Base-by-base conservation (phyloP, 139 green algal genomes). In the Marvania coccoides region DNA sequence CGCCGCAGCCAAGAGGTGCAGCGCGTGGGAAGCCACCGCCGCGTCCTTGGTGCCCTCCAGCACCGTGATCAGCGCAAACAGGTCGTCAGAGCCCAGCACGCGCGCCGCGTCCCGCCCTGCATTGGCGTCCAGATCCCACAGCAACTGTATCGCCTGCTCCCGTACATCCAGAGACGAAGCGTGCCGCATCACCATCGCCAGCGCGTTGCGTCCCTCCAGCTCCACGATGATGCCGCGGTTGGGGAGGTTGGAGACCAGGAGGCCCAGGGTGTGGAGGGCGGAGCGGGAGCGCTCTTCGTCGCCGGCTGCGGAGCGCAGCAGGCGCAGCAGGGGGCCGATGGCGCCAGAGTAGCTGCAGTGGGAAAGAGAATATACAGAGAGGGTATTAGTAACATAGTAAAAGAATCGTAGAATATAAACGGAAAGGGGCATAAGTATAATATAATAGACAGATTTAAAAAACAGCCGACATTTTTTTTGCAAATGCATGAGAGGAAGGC, bases 271-370 rank as follows among this genome's bases (percentile, higher is more conserved):
- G 47, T 67, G 56, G 42, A 78, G 58, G 31, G 58, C 58, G 29
- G 71, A 28, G 12, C 38, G 58, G 56, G 60, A 54, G 23, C 58
- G 45, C 1, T 14, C 47, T 14, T 78, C 58, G 62, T 79, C 37
- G 38, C 48, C 46, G 46, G 59, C 63, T 5, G 56, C 30, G 42
- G 46, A 37, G 1, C 55, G 62, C 35, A 79, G 38, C 47, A 72
- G 54, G 4, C 29, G 42, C 36, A 80, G 70, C 70, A 80, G 63
- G 24, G 73, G 70, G 5, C 63, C 73, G 45, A 80, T 80, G 19
- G 73, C 65, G 6, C 71, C 71, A 24, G 71, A 78, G 24, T 46
- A 64, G 47, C 58, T 63, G 62, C 47, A 24, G 19, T 24, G 14
- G 31, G 24, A 2, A 54, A 51, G 19, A 51, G 19, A 28, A 51